A percentile compares a stretch with the other conserved stretches of the same genome.
Conservation (phyloP, 1,139 yeast genomes). For the Eremothecium gossypii region DNA sequence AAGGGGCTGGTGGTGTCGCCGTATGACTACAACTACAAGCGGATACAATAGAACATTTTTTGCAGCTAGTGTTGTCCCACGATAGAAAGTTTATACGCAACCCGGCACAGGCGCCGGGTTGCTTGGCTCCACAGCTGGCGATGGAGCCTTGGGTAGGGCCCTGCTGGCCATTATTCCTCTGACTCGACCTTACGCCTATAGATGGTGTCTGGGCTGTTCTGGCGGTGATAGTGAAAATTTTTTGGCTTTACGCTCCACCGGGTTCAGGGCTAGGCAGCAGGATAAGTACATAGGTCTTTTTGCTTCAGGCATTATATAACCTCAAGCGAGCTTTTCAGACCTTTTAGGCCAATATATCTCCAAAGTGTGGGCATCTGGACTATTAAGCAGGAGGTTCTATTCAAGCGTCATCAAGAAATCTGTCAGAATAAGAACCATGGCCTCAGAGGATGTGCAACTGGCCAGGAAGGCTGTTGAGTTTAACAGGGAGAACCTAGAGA, state of each 20-base stretch:
- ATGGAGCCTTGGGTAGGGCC: too few species aligned
- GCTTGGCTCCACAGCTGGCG: too few species aligned
- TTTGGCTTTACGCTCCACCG: too few species aligned
- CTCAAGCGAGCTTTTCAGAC: neutral
- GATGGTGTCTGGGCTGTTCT: too few species aligned
- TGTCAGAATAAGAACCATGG: slow-evolving; percentile 25
- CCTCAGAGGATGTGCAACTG: slow-evolving; percentile 24
- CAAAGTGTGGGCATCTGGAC: slow-evolving; percentile 22
- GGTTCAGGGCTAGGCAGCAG: too few species aligned
- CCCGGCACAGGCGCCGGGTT: too few species aligned
- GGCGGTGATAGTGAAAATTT: too few species aligned
- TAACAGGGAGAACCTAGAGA: slow-evolving; percentile 80
- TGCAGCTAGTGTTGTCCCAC: neutral
- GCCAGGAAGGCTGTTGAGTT: slow-evolving; percentile 45
- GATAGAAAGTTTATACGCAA: too few species aligned
- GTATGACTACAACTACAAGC: slow-evolving; percentile 27
- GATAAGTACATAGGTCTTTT: too few species aligned
- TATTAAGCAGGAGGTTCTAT: slow-evolving; percentile 20
- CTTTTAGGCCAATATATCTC: neutral
- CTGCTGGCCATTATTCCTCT: too few species aligned
- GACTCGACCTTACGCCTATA: too few species aligned
- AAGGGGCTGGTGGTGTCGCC: slow-evolving; percentile 89
- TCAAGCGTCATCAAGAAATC: slow-evolving; percentile 24
- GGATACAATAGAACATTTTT: slow-evolving; percentile 12
- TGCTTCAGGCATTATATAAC: too few species aligned